These are phyloP conservation scores for Polytolypa hystricis DNA, from an alignment of 2,329 filamentous ascomycete species.

Conservation along the genomic window DNA sequence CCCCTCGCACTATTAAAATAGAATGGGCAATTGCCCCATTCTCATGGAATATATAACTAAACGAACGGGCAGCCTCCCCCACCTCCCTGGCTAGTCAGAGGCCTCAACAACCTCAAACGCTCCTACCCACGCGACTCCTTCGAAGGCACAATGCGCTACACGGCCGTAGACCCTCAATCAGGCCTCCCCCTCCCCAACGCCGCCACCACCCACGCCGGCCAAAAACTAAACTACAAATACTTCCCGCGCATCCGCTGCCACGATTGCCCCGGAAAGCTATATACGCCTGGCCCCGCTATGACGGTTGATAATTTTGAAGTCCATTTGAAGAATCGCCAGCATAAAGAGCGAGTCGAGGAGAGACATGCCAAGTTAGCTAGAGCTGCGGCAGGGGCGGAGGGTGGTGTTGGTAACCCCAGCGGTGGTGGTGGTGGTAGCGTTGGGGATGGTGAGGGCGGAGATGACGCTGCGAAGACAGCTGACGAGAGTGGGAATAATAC, in stretches of 20 bases:
- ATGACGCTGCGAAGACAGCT: not conserved
- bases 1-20: not conserved
- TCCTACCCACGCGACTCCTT: slow-evolving; percentile 72
- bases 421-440: not conserved
- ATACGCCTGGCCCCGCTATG: slow-evolving; percentile 76
- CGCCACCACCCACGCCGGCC: slow-evolving; percentile 42
- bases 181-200: slow-evolving; percentile 50
- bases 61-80: slow-evolving; percentile 55
- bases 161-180: slow-evolving; percentile 62
- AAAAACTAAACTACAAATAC: slow-evolving; percentile 65
- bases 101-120: slow-evolving; percentile 59
- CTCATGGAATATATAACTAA: not conserved
- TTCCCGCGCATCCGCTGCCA: slow-evolving; percentile 81
- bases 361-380: slow-evolving; percentile 25
- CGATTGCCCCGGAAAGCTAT: slow-evolving; percentile 88
- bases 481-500: not conserved
- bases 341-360: slow-evolving; percentile 59
- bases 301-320: slow-evolving; percentile 87
- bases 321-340: slow-evolving; percentile 74
- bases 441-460: not conserved
- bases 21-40: not conserved
- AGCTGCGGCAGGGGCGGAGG: not conserved
- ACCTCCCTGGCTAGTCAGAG: slow-evolving; percentile 70
- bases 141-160: slow-evolving; percentile 85
- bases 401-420: not conserved